Percentiles rank a stretch among this genome's conserved stretches.
Conservation (phyloP, 805 yeast species). For the Candida orba region DNA sequence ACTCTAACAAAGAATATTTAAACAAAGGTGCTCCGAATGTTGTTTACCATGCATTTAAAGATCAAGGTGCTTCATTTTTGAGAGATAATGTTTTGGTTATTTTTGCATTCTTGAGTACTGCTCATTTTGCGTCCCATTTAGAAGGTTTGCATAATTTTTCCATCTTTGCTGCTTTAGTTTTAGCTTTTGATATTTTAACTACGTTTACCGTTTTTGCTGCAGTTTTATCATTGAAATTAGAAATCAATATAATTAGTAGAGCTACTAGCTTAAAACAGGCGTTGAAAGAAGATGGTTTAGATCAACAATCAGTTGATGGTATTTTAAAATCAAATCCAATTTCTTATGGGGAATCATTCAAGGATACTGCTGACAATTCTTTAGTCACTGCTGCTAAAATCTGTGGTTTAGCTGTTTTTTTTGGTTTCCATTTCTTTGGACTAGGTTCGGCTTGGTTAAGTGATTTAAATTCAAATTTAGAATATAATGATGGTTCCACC, state of each 20-base stretch:
- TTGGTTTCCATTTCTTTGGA: constrained; percentile 60
- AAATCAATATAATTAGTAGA: constrained; percentile 78
- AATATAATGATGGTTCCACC: constrained; percentile 12
- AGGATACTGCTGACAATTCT: constrained; percentile 31
- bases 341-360: constrained; percentile 20
- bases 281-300: constrained; percentile 88
- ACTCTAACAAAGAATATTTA: constrained; percentile 22
- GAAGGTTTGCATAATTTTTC: constrained; percentile 78
- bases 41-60: constrained; percentile 28
- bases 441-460: constrained; percentile 68
- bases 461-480: constrained; percentile 31
- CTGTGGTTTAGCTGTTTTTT: constrained; percentile 49
- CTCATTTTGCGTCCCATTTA: constrained; percentile 56
- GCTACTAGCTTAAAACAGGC: constrained; percentile 71
- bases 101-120: constrained; percentile 59
- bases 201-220: constrained; percentile 80
- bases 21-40: constrained; percentile 28
- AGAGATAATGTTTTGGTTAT: constrained; percentile 74
- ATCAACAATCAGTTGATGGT: constrained; percentile 62
- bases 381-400: constrained; percentile 50
- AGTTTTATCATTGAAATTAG: constrained; percentile 78
- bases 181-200: constrained; percentile 63
- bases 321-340: constrained; percentile 35
- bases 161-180: constrained; percentile 59
- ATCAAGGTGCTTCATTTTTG: constrained; percentile 34